phyloP scores from a whole-genome alignment of 179 eudicot genomes.

The Sideroxylon spinosum region DNA sequence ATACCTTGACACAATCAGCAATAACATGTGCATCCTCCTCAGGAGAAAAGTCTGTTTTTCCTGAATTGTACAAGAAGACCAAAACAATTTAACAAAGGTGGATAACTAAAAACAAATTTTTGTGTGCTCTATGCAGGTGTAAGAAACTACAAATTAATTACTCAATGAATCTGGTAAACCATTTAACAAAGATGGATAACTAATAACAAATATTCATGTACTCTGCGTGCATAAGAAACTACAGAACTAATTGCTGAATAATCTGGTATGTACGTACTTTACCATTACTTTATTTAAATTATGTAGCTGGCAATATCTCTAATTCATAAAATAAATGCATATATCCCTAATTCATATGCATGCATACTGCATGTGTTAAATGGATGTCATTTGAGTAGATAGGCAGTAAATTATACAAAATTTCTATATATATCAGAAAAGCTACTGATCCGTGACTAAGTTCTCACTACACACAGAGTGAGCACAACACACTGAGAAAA shows the following conservation, averaged over 20 bases:
- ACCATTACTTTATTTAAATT: neutral
- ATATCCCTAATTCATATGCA: neutral
- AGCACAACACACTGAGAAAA: neutral
- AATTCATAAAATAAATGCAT: neutral
- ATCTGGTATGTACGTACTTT: neutral
- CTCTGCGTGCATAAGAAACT: too few species aligned
- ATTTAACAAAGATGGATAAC: neutral
- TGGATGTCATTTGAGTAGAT: neutral
- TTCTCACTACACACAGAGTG: neutral
- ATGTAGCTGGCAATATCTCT: neutral
- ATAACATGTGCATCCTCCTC: slow-evolving; percentile 87
- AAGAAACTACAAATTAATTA: too few species aligned
- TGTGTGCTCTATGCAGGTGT: neutral
- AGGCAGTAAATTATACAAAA: neutral
- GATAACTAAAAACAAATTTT: neutral
- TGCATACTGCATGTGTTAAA: neutral
- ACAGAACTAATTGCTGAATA: neutral
- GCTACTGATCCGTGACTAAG: neutral
- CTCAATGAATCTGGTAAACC: neutral
- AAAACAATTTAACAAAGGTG: slow-evolving; percentile 7
- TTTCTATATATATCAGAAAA: neutral
- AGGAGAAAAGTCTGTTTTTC: slow-evolving; percentile 70
- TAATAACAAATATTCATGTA: neutral
- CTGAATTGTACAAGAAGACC: slow-evolving; percentile 29
- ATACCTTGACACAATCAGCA: slow-evolving; percentile 91